Conservation (phyloP, 202 grass and related monocot genomes). For the Tripidium arundinaceum region DNA sequence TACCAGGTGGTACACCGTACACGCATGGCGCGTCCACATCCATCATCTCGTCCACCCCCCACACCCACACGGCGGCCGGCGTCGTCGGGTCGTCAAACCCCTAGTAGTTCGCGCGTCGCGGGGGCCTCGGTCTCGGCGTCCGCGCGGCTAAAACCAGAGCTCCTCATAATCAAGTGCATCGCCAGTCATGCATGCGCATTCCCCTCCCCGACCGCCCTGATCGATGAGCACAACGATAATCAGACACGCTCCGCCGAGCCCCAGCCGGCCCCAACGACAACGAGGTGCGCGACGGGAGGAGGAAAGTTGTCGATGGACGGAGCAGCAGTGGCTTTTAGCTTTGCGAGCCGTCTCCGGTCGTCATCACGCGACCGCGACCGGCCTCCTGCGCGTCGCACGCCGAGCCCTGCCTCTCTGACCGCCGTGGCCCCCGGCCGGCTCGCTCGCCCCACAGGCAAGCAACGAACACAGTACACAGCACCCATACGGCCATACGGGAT, state of each 20-base stretch:
- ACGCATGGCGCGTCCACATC: slow-evolving; percentile 28
- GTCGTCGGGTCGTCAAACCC: not conserved
- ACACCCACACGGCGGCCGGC: not conserved
- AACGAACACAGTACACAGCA: too few relatives aligned
- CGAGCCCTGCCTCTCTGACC: not conserved
- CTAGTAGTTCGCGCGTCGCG: too few relatives aligned
- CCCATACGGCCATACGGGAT: not conserved
- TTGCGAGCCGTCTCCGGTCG: not conserved
- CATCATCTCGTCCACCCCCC: not conserved
- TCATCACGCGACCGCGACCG: not conserved
- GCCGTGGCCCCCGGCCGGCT: too few relatives aligned
- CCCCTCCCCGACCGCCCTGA: not conserved
- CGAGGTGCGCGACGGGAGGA: too few relatives aligned
- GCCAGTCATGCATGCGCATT: too few relatives aligned
- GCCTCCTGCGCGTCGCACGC: too few relatives aligned
- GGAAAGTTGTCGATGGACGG: too few relatives aligned
- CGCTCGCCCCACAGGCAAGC: too few relatives aligned
- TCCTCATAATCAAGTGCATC: too few relatives aligned
- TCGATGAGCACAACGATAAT: not conserved
- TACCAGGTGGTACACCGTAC: slow-evolving; percentile 2
- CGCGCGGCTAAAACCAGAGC: too few relatives aligned
- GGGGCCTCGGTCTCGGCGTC: not conserved
- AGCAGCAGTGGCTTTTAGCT: too few relatives aligned
- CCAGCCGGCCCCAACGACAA: too few relatives aligned
- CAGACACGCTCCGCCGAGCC: not conserved